Evolutionary conservation across 495 filamentous ascomycete genomes (phyloP), one percentile per base, ranked within the genome.

Genomic region (Penicillium cinerascens): DNA sequence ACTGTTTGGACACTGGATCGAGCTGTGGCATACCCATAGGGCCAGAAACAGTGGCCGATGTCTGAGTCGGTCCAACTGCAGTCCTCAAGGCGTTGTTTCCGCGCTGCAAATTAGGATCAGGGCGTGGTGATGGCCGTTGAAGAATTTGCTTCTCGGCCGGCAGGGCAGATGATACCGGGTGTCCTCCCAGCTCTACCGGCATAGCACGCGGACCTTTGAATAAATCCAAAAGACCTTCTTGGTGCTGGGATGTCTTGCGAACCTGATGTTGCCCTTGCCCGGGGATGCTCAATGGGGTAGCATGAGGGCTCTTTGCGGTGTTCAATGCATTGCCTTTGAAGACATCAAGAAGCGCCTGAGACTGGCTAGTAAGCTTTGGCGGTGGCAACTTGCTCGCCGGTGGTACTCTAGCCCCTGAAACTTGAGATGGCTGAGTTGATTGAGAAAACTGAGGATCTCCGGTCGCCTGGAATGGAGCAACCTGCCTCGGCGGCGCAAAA

Each of bases 281-380:
- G 26, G 67, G 47, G 36, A 61, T 47, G 17, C 71, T 52, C 6
- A 65, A 60, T 42, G 63, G 55, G 6, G 61, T 63, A 38, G 75
- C 65, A 25, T 64, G 54, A 11, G 65, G 50, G 10, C 63, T 58
- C 15, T 69, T 65, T 1, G 70, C 60, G 3, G 69, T 61, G 33
- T 71, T 66, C 17, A 66, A 50, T 13, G 11, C 10, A 4, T 70
- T 67, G 39, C 63, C 67, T 63, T 85, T 89, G 66, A 89, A 86
- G 2, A 83, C 75, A 60, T 79, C 84, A 40, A 90, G 66, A 6
- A 90, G 64, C 23, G 82, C 77, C 46, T 83, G 69, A 4, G 83
- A 81, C 61, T 90, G 86, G 36, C 71, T 78, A 8, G 71, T 87
- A 36, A 90, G 74, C 58, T 85, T 82, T 6, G 82, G 85, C 35